These are phyloP conservation scores for Penicillium lagena DNA, from an alignment of 495 filamentous ascomycete species.

Conservation along the genomic window DNA sequence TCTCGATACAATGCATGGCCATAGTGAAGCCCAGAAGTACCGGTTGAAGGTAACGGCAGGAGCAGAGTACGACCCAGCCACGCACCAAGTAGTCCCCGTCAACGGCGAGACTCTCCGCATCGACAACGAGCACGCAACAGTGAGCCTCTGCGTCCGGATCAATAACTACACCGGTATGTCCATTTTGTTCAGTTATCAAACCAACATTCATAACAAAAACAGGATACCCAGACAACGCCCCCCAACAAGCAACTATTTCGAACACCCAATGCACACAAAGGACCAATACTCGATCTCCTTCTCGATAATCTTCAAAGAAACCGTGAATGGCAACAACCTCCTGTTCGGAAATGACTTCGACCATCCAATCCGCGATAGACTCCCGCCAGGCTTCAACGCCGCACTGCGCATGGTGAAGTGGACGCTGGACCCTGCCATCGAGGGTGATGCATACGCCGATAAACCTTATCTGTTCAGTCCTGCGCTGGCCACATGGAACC, in stretches of 20 bases:
- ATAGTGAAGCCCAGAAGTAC: constrained; percentile 15
- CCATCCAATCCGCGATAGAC: constrained; percentile 72
- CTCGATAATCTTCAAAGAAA: constrained; percentile 60
- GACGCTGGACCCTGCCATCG: constrained; percentile 79
- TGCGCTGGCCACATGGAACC: constrained; percentile 65
- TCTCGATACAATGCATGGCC: background rate
- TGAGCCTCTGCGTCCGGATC: constrained; percentile 64
- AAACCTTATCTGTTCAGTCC: constrained; percentile 78
- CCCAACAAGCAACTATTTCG: constrained; percentile 65
- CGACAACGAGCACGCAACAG: constrained; percentile 49
- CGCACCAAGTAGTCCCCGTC: constrained; percentile 63
- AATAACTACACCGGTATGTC: constrained; percentile 49
- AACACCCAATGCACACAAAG: constrained; percentile 53
- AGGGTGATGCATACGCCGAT: constrained; percentile 84
- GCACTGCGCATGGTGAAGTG: constrained; percentile 79
- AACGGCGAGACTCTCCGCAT: constrained; percentile 58
- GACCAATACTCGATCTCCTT: constrained; percentile 83
- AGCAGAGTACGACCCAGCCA: constrained; percentile 57
- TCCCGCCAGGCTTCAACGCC: constrained; percentile 77
- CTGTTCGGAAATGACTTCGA: constrained; percentile 94
- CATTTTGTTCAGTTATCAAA: background rate
- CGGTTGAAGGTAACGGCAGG: constrained; percentile 54
- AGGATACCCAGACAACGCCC: constrained; percentile 55
- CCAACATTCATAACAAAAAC: constrained; percentile 24
- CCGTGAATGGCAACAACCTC: constrained; percentile 63